Percentiles rank a stretch among this genome's conserved stretches.
These are phyloP conservation scores for Oleoguttula mirabilis DNA, from an alignment of 495 filamentous ascomycete genomes.

Conservation along the genomic window DNA sequence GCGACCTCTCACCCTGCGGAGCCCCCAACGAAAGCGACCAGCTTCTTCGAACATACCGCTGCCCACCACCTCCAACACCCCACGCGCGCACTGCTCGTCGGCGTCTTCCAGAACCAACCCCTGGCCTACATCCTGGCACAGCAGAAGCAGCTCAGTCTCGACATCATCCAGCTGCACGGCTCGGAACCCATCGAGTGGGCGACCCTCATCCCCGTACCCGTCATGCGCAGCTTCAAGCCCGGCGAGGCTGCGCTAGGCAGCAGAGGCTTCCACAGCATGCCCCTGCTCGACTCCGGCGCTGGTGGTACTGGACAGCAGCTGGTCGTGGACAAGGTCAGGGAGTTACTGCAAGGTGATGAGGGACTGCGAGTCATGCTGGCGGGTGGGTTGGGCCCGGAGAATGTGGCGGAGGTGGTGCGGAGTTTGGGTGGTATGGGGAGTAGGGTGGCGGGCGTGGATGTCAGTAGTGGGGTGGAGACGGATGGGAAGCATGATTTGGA, in stretches of 20 bases:
- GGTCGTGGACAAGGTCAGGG: conserved; percentile 51
- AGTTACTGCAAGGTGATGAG: conserved; percentile 47
- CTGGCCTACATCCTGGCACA: conserved; percentile 65
- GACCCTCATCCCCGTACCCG: conserved; percentile 70
- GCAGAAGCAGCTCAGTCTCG: conserved; percentile 64
- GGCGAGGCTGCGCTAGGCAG: conserved; percentile 55
- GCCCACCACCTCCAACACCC: conserved; percentile 37
- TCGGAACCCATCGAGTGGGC: conserved; percentile 89
- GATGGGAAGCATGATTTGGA: conserved; percentile 68
- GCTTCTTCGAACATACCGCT: conserved; percentile 53
- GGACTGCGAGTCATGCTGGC: conserved; percentile 63
- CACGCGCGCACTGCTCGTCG: conserved; percentile 67
- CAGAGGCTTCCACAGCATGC: conserved; percentile 69
- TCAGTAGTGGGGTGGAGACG: conserved; percentile 85
- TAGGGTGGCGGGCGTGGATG: conserved; percentile 71
- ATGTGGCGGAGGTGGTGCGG: conserved; percentile 52
- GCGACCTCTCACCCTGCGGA: background rate
- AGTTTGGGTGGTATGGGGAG: conserved; percentile 34
- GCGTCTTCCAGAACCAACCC: conserved; percentile 88
- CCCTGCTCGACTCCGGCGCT: conserved; percentile 72
- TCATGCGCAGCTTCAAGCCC: conserved; percentile 71
- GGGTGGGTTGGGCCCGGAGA: conserved; percentile 66
- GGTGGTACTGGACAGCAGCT: conserved; percentile 72
- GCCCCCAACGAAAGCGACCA: conserved; percentile 27
- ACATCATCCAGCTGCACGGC: conserved; percentile 87